phyloP scores from a whole-genome alignment of 2,329 filamentous ascomycete genomes.

The Phialophora macrospora region DNA sequence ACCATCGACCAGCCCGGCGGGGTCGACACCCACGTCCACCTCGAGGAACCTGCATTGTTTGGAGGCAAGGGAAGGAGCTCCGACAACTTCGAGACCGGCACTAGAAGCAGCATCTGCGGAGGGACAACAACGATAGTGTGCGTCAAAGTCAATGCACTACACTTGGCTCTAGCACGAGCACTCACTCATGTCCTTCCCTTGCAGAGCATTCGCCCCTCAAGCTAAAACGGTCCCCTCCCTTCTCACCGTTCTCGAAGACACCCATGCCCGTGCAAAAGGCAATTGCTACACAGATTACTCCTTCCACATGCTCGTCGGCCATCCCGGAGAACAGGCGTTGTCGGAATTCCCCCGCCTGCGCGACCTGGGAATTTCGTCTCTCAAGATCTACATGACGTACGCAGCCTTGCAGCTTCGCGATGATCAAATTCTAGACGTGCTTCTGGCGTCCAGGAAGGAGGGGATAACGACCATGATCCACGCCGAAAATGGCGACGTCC shows the following conservation, averaged over 20 bases:
- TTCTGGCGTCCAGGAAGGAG: slow-evolving; percentile 53
- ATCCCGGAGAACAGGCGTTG: slow-evolving; percentile 54
- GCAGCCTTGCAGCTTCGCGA: slow-evolving; percentile 49
- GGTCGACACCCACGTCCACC: slow-evolving; percentile 56
- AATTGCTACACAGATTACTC: slow-evolving; percentile 58
- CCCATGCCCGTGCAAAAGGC: slow-evolving; percentile 50
- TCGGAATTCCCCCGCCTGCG: slow-evolving; percentile 47
- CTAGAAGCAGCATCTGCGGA: slow-evolving; percentile 54
- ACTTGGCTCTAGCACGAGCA: background rate
- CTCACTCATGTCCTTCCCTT: background rate
- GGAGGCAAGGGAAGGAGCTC: slow-evolving; percentile 51
- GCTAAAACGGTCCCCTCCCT: slow-evolving; percentile 53
- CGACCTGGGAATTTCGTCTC: slow-evolving; percentile 49
- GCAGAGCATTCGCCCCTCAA: slow-evolving; percentile 53
- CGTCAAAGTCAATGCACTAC: slow-evolving; percentile 5
- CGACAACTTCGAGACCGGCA: slow-evolving; percentile 53
- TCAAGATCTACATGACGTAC: slow-evolving; percentile 57
- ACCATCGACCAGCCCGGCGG: slow-evolving; percentile 47
- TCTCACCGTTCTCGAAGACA: slow-evolving; percentile 50
- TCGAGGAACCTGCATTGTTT: slow-evolving; percentile 53
- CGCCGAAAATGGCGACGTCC: slow-evolving; percentile 56
- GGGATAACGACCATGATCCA: slow-evolving; percentile 58
- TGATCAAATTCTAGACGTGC: slow-evolving; percentile 54
- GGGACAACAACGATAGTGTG: slow-evolving; percentile 56
- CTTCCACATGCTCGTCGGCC: slow-evolving; percentile 59